Conservation (phyloP, 768 basidiomycete species). For the Mycena chlorophos region DNA sequence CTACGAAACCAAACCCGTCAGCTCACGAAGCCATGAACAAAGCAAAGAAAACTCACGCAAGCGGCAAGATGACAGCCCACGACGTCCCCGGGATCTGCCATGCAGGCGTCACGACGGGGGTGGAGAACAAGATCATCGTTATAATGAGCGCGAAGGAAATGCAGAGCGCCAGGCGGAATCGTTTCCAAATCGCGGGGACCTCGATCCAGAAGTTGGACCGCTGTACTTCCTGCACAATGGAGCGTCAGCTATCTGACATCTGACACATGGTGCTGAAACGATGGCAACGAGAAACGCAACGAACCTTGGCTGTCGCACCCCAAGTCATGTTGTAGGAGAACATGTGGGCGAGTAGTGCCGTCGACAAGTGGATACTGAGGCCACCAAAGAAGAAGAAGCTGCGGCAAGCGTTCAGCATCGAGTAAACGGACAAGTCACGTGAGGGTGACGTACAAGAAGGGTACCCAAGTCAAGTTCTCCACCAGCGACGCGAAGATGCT, state of each 20-base stretch:
- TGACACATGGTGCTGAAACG: neutral
- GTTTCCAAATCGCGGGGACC: constrained; percentile 78
- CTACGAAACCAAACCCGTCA: constrained; percentile 32
- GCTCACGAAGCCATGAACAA: constrained; percentile 1
- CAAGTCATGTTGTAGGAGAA: constrained; percentile 78
- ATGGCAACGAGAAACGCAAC: constrained; percentile 2
- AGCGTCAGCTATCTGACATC: neutral
- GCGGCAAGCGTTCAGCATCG: neutral
- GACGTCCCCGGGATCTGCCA: constrained; percentile 63
- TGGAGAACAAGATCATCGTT: constrained; percentile 57
- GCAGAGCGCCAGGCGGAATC: constrained; percentile 69
- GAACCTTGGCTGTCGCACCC: constrained; percentile 10
- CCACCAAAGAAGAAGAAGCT: constrained; percentile 83
- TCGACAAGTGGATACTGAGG: constrained; percentile 66
- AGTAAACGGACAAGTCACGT: neutral
- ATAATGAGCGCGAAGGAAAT: constrained; percentile 52
- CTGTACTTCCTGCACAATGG: constrained; percentile 74
- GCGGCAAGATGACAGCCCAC: constrained; percentile 80
- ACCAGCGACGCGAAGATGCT: constrained; percentile 49
- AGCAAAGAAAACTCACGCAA: constrained; percentile 49
- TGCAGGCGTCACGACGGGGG: constrained; percentile 53
- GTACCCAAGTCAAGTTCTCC: constrained; percentile 66
- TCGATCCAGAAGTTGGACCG: constrained; percentile 90
- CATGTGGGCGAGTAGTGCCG: constrained; percentile 65
- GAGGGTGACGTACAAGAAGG: constrained; percentile 76